Percentiles rank a stretch among this genome's conserved stretches.
Evolutionary conservation across 2,329 filamentous ascomycete genomes (phyloP).

Genomic region (Stemphylium beticola): DNA sequence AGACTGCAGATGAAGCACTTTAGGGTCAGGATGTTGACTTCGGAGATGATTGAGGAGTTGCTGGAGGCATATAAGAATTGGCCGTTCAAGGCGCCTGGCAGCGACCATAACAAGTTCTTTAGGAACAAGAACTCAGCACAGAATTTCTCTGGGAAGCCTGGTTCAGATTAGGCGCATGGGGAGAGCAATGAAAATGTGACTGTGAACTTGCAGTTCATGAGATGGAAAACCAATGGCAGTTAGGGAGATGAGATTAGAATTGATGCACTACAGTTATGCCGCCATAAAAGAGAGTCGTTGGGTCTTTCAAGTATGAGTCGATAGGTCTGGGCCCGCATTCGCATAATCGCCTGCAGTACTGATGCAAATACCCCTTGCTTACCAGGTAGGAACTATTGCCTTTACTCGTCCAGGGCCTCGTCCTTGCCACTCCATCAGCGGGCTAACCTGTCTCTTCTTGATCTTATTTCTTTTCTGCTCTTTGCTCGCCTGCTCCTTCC

Average conservation of each 20-base stretch:
- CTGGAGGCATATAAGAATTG: constrained; percentile 40
- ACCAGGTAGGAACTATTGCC: too few relatives aligned
- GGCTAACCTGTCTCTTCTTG: too few relatives aligned
- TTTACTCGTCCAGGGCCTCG: not conserved
- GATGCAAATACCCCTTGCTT: not conserved
- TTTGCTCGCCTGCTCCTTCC: too few relatives aligned
- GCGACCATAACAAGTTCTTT: constrained; percentile 36
- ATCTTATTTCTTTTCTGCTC: too few relatives aligned
- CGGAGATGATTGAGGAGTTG: constrained; percentile 43
- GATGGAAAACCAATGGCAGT: not conserved
- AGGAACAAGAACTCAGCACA: constrained; percentile 8
- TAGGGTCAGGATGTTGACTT: constrained; percentile 38
- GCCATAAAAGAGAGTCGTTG: not conserved
- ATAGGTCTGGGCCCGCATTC: not conserved
- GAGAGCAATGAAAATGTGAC: not conserved
- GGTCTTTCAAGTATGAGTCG: not conserved
- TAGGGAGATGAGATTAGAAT: not conserved
- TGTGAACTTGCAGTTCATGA: not conserved
- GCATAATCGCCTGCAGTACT: not conserved
- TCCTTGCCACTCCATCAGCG: too few relatives aligned
- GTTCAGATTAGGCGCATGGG: not conserved
- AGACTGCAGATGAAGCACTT: constrained; percentile 40
- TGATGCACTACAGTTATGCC: too few relatives aligned
- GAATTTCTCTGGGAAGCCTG: not conserved
- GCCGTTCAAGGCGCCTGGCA: constrained; percentile 39